These are phyloP conservation scores for Vigna hirtella DNA, from an alignment of 306 rosid genomes.

Conservation along the genomic window DNA sequence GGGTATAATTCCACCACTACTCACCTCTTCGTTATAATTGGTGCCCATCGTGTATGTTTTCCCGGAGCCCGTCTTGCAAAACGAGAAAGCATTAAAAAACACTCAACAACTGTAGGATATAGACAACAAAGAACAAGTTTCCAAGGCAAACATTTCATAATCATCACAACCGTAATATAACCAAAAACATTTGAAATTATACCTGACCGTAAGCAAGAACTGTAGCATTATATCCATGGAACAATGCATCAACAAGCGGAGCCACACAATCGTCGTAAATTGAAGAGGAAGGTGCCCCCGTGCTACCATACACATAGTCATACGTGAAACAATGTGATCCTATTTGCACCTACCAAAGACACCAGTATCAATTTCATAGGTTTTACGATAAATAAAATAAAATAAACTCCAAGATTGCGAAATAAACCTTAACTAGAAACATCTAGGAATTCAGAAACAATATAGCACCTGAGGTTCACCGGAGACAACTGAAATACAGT, in stretches of 20 bases:
- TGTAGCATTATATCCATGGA: constrained; percentile 94
- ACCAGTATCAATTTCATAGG: constrained; percentile 6
- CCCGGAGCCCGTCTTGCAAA: constrained; percentile 89
- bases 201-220: constrained; percentile 99
- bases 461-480: constrained; percentile 86
- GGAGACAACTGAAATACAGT: constrained; percentile 79
- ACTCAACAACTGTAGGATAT: constrained; percentile 9
- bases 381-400: not conserved
- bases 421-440: not conserved
- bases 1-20: constrained; percentile 73
- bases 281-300: constrained; percentile 53
- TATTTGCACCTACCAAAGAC: constrained; percentile 71
- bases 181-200: not conserved
- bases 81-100: not conserved
- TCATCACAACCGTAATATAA: not conserved
- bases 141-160: not conserved
- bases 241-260: constrained; percentile 84
- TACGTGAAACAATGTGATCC: constrained; percentile 90
- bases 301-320: constrained; percentile 75
- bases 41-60: constrained; percentile 84
- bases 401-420: not conserved
- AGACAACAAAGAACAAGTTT: not conserved
- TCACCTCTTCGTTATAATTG: constrained; percentile 71
- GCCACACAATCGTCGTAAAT: constrained; percentile 84
- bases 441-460: not conserved